These are phyloP conservation scores for Ceratobasidium sp. DNA, from an alignment of 1,284 basidiomycete genomes.

Conservation along the genomic window DNA sequence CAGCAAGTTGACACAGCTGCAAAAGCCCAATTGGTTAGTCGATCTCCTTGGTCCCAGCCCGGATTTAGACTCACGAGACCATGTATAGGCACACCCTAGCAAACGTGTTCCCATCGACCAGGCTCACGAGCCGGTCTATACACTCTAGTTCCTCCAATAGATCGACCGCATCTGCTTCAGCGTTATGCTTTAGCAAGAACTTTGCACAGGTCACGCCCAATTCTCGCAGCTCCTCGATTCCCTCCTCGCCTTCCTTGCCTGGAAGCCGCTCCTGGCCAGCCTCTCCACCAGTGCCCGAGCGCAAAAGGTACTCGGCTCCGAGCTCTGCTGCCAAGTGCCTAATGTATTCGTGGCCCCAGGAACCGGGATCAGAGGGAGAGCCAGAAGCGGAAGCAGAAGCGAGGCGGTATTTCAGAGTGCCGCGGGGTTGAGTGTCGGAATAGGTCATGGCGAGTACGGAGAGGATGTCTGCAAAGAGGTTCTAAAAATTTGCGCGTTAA, in stretches of 20 bases:
- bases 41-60: not conserved
- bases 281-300: conserved; percentile 51
- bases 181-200: conserved; percentile 94
- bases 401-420: conserved; percentile 91
- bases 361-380: conserved; percentile 84
- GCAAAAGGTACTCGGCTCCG: conserved; percentile 85
- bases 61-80: conserved; percentile 71
- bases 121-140: conserved; percentile 74
- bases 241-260: conserved; percentile 55
- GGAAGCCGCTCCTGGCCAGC: conserved; percentile 24
- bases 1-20: conserved; percentile 87
- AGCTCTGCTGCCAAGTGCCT: conserved; percentile 96
- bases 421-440: conserved; percentile 92
- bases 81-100: conserved; percentile 97
- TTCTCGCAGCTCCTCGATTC: conserved; percentile 71
- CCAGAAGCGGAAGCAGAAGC: conserved; percentile 73
- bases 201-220: conserved; percentile 88
- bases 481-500: conserved; percentile 56
- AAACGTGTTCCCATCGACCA: conserved; percentile 90
- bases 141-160: conserved; percentile 94
- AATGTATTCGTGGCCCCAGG: conserved; percentile 99
- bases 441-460: conserved; percentile 99
- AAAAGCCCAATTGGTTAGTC: not conserved
- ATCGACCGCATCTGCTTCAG: conserved; percentile 98
- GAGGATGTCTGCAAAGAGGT: conserved; percentile 96